Evolutionary conservation across 805 yeast genomes (phyloP).

Genomic region (Candida andamanensis): DNA sequence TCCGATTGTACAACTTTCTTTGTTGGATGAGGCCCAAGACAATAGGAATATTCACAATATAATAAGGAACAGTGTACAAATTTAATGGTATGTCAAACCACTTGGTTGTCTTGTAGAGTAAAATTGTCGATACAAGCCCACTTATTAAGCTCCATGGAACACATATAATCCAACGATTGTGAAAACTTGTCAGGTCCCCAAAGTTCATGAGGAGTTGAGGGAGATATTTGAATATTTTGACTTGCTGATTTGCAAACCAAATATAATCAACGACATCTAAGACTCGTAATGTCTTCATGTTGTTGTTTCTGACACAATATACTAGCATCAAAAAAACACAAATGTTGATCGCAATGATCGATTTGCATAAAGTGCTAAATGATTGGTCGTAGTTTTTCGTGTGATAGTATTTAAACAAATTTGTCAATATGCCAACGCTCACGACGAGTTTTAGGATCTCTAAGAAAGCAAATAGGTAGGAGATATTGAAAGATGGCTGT

Average conservation of each 20-base stretch:
- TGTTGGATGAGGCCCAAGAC: constrained; percentile 5
- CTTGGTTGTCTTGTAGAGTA: neutral
- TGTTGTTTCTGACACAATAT: constrained; percentile 8
- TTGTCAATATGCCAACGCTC: constrained; percentile 1
- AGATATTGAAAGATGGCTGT: constrained; percentile 3
- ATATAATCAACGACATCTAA: constrained; percentile 39
- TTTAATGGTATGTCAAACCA: constrained; percentile 21
- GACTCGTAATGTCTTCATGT: constrained; percentile 8
- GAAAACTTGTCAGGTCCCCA: constrained; percentile 8
- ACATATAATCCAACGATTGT: no score
- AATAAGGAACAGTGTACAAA: constrained; percentile 6
- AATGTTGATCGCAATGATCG: neutral
- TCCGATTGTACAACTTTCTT: constrained; percentile 2
- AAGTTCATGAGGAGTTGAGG: constrained; percentile 42
- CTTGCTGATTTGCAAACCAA: constrained; percentile 30
- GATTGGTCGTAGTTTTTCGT: constrained; percentile 9
- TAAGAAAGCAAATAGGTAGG: neutral
- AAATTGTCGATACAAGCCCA: no score
- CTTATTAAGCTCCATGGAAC: no score
- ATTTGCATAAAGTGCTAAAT: constrained; percentile 3
- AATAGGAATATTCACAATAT: constrained; percentile 4
- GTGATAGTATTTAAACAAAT: constrained; percentile 3
- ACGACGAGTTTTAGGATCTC: constrained; percentile 3
- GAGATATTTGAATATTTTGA: constrained; percentile 19
- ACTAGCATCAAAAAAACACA: constrained; percentile 1